Percentiles rank a stretch among this genome's conserved stretches.
phyloP scores from a whole-genome alignment of 106 monocot species.

The Narthecium ossifragum region DNA sequence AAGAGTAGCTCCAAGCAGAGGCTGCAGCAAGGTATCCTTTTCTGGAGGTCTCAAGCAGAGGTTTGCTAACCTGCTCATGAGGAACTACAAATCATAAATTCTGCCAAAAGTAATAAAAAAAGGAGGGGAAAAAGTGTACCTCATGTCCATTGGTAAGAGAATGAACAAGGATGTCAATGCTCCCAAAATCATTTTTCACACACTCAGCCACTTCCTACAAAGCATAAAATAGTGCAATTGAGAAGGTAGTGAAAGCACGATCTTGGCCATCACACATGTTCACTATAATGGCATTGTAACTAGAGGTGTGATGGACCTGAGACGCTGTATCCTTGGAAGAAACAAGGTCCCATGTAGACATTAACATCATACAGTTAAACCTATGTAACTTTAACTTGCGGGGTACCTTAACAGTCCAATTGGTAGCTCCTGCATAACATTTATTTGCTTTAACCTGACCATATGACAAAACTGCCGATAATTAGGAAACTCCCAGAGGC shows the following conservation, averaged over 20 bases:
- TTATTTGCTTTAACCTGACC: constrained; percentile 80
- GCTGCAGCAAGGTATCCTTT: too few relatives aligned
- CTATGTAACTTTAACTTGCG: not conserved
- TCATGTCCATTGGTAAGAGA: too few relatives aligned
- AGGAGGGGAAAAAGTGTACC: too few relatives aligned
- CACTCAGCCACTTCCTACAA: constrained; percentile 86
- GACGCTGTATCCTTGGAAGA: not conserved
- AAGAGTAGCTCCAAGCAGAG: too few relatives aligned
- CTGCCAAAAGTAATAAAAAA: too few relatives aligned
- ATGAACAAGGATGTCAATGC: too few relatives aligned
- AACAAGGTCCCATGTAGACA: not conserved
- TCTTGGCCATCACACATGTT: not conserved
- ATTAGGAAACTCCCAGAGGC: not conserved
- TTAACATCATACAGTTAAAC: not conserved
- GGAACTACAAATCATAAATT: too few relatives aligned
- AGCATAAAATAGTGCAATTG: not conserved
- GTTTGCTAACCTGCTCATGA: too few relatives aligned
- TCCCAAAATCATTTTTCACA: constrained; percentile 89
- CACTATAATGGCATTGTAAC: not conserved
- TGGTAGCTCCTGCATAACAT: constrained; percentile 79
- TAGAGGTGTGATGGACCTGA: not conserved
- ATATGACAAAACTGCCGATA: not conserved
- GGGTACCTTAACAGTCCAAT: constrained; percentile 92
- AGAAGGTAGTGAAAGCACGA: not conserved
- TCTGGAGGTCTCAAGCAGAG: too few relatives aligned